Evolutionary conservation across 2,329 filamentous ascomycete genomes (phyloP), one percentile per base, ranked within the genome.

Genomic region (Fusarium hostae): DNA sequence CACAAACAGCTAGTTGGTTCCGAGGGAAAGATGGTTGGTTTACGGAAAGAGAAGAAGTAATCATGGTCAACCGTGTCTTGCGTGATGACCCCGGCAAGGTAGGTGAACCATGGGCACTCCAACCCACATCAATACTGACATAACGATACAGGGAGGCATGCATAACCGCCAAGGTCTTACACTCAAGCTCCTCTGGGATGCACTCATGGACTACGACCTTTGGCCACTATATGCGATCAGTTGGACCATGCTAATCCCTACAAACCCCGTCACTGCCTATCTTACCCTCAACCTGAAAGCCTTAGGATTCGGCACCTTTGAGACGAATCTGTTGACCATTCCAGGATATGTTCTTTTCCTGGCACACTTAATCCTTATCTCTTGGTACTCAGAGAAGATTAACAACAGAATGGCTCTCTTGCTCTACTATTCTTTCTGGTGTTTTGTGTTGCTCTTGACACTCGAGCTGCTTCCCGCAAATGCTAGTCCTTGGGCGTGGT

Each of bases 101-200:
- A 22, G 20, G 32, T 16, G 4, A 10, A 7, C 7, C 8, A 9
- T 1, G 1, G 18, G 2, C 6, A 2, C 8, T 26, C 15, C 18
- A 18, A 2, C 20, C 9, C 10, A 1, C 13, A 16, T 3, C 24
- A 28, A 2, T 22, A 39, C 51, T 71, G n/a, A 71, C 35, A 43
- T n/a, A 9, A 6, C n/a, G 24, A 8, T 16, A 4, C 15, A 87
- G 75, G 85, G 85, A 40, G 84, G 84, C 54, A 89, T 90, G 86
- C 86, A 89, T 74, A 89, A 89, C 63, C 84, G 87, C 9, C 82
- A 89, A 74, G 84, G 84, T 1, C 81, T 90, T n/a, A 86, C 84
- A 1, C 79, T 81, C 5, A 80, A 78, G 12, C 79, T 83, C 5
- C 81, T 89, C 2, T 86, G 85, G 82, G 75, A 84, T 20, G 82